Percentiles rank a stretch among this genome's conserved stretches.
Conservation (phyloP, 108 stramenopile species). For the Asterionellopsis glacialis region DNA sequence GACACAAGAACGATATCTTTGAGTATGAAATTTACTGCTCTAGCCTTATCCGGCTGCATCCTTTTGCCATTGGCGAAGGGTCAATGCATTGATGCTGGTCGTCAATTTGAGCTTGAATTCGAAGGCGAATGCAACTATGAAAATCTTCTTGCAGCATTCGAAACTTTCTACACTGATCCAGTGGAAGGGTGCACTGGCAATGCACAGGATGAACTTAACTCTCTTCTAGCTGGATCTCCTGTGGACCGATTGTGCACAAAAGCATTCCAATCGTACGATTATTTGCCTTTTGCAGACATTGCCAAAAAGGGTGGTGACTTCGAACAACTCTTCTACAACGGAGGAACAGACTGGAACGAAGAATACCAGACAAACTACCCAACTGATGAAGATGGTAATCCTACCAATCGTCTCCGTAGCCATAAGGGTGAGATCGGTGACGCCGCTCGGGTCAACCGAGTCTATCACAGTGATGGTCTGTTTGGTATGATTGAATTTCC, state of each 20-base stretch:
- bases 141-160: not conserved
- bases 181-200: not conserved
- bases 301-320: not conserved
- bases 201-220: not conserved
- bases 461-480: too few species aligned
- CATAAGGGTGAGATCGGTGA: not conserved
- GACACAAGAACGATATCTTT: too few species aligned
- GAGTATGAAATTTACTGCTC: too few species aligned
- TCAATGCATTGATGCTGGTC: too few species aligned
- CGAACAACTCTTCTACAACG: constrained; percentile 28
- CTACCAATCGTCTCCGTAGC: not conserved
- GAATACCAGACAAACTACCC: constrained; percentile 21
- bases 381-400: not conserved
- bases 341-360: constrained; percentile 30
- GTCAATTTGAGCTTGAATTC: not conserved
- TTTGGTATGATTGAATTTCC: constrained; percentile 5
- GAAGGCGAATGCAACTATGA: constrained; percentile 4
- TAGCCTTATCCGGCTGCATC: too few species aligned
- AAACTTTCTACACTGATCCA: not conserved
- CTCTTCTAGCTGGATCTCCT: not conserved
- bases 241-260: not conserved
- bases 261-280: not conserved
- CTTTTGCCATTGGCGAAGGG: too few species aligned
- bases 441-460: not conserved
- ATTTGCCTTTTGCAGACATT: not conserved